These are phyloP conservation scores for Diplodia intermedia DNA, from an alignment of 2,329 filamentous ascomycete species.

Conservation along the genomic window DNA sequence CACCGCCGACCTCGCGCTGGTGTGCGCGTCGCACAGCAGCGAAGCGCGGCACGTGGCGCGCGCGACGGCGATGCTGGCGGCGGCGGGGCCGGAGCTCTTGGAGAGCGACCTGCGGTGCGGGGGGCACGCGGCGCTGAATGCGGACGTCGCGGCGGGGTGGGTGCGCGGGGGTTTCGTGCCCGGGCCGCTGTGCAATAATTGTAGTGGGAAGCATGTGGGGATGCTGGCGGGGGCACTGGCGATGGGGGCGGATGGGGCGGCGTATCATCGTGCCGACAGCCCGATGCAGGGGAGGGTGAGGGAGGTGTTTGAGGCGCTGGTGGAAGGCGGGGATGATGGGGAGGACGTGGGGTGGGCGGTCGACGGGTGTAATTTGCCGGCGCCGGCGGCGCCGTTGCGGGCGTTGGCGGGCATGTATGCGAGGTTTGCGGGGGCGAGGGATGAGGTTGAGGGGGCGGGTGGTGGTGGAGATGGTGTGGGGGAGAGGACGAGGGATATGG, in stretches of 20 bases:
- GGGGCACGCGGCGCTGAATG: slow-evolving; percentile 46
- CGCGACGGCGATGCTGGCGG: slow-evolving; percentile 50
- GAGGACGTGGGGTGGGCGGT: slow-evolving; percentile 50
- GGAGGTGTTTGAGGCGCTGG: slow-evolving; percentile 39
- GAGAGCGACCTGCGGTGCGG: slow-evolving; percentile 54
- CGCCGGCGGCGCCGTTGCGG: slow-evolving; percentile 53
- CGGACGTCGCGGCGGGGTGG: slow-evolving; percentile 34
- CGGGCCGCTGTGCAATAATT: slow-evolving; percentile 54
- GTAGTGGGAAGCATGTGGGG: slow-evolving; percentile 58
- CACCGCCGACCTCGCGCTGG: slow-evolving; percentile 54
- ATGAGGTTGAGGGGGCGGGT: slow-evolving; percentile 31
- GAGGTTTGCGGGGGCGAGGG: slow-evolving; percentile 47
- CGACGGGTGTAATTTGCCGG: slow-evolving; percentile 58
- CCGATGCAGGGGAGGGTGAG: slow-evolving; percentile 49
- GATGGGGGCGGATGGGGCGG: slow-evolving; percentile 40
- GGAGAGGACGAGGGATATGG: slow-evolving; percentile 37
- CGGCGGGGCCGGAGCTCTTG: slow-evolving; percentile 37
- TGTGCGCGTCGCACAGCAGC: slow-evolving; percentile 58
- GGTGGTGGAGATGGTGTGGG: slow-evolving; percentile 8
- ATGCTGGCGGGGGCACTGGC: slow-evolving; percentile 55
- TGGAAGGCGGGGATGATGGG: slow-evolving; percentile 40
- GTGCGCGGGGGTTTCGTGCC: slow-evolving; percentile 41
- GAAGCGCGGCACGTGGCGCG: slow-evolving; percentile 52
- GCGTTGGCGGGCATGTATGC: slow-evolving; percentile 49
- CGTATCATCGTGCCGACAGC: slow-evolving; percentile 44